Percentiles rank a stretch among this genome's conserved stretches.
Evolutionary conservation across 139 green algal genomes (phyloP).

Genomic region (Picochlorum sp.): DNA sequence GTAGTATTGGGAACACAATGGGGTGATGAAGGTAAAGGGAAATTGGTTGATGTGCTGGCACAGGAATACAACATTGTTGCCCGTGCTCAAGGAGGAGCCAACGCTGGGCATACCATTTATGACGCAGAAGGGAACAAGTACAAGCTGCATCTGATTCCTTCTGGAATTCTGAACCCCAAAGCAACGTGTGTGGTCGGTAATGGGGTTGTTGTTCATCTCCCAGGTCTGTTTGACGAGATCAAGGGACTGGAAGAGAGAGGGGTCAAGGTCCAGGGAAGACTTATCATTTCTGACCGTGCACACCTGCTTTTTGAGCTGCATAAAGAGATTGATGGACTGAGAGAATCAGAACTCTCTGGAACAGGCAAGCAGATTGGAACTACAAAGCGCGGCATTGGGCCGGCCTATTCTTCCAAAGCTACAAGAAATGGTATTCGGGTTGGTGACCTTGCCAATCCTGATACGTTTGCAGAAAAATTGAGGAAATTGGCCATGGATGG

Average conservation of each 20-base stretch:
- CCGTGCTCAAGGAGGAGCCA: conserved; percentile 90
- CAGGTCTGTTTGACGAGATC: conserved; percentile 91
- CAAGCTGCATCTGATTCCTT: conserved; percentile 94
- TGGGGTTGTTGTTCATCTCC: conserved; percentile 92
- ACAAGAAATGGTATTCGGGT: conserved; percentile 90
- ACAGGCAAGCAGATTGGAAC: conserved; percentile 85
- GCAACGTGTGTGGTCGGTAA: conserved; percentile 93
- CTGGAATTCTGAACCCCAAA: conserved; percentile 87
- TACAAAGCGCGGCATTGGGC: conserved; percentile 96
- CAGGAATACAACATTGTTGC: conserved; percentile 94
- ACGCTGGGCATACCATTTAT: conserved; percentile 99
- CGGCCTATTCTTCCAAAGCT: conserved; percentile 90
- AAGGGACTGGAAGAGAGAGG: conserved; percentile 21
- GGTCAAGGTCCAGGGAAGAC: conserved; percentile 37
- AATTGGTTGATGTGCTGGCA: conserved; percentile 97
- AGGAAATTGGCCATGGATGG: conserved; percentile 57
- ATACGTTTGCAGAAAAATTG: conserved; percentile 63
- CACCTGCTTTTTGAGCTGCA: conserved; percentile 98
- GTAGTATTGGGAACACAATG: conserved; percentile 96
- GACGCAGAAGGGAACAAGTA: conserved; percentile 90
- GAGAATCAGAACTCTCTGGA: conserved; percentile 82
- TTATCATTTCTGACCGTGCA: conserved; percentile 76
- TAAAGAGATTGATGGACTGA: conserved; percentile 90
- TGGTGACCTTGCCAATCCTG: conserved; percentile 62
- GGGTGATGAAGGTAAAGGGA: conserved; percentile 99